Percentiles rank a stretch among this genome's conserved stretches.
phyloP scores from a whole-genome alignment of 1,139 yeast species.

The Protomyces pachydermus region DNA sequence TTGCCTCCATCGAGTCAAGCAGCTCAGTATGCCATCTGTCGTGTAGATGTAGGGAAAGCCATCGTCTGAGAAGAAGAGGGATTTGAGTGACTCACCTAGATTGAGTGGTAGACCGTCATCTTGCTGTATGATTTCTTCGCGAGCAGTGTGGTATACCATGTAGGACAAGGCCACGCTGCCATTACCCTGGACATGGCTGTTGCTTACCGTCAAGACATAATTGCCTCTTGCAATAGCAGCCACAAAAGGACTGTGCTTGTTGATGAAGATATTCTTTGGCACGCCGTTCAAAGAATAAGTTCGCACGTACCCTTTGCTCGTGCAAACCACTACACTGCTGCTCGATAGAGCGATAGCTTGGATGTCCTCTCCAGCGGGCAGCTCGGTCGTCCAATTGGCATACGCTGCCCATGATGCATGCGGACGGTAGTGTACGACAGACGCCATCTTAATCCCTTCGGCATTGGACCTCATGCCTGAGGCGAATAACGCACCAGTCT shows the following conservation, averaged over 20 bases:
- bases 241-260: conserved; percentile 49
- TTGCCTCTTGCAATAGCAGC: conserved; percentile 51
- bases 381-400: conserved; percentile 40
- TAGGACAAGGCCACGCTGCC: conserved; percentile 37
- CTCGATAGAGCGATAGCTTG: conserved; percentile 53
- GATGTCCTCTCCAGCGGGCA: conserved; percentile 43
- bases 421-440: conserved; percentile 44
- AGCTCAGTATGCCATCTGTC: conserved; percentile 64
- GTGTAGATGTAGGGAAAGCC: conserved; percentile 87
- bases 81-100: conserved; percentile 39
- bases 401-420: conserved; percentile 41
- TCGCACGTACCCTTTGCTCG: conserved; percentile 55
- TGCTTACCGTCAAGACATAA: conserved; percentile 45
- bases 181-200: conserved; percentile 31
- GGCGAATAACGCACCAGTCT: conserved; percentile 33
- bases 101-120: conserved; percentile 41
- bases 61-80: conserved; percentile 73
- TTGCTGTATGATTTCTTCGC: conserved; percentile 42
- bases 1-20: conserved; percentile 69
- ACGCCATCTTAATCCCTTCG: conserved; percentile 17
- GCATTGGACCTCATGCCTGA: conserved; percentile 13
- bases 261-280: conserved; percentile 49
- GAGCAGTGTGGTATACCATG: conserved; percentile 42
- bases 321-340: conserved; percentile 49
- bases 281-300: conserved; percentile 54